Base-by-base conservation (phyloP, 2,329 filamentous ascomycete species). In the Annulohypoxylon truncatum region DNA sequence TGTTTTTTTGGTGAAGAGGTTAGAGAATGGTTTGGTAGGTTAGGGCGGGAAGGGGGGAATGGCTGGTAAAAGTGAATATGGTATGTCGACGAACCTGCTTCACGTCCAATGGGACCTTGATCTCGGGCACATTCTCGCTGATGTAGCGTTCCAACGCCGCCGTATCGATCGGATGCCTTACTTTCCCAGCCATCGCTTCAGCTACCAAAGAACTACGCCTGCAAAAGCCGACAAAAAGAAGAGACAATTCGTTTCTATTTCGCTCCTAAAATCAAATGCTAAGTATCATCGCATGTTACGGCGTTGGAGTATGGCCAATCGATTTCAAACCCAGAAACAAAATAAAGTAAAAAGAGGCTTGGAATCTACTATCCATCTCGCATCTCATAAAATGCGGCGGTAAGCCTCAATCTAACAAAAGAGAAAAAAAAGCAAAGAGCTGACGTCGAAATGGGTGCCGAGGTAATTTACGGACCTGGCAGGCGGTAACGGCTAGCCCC, bases 91-190 rank as follows among this genome's bases (percentile, higher is more conserved):
- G 64, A 81, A 94, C 94, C 87, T 97, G 95, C 82, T 97, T 96
- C 71, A 98, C 83, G 47, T 94, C 90, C 70, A 98, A 82, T 0
- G 96, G 96, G 12, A 89, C 86, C 80, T 91, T 88, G 77, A 99
- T 94, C 75, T 90, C 86, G 2, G 93, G 93, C n/a, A 97, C 92
- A 81, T 94, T 86, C 67, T 87, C 80, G 58, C 86, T 82, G 71
- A 99, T 86, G 80, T 94, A 99, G 69, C 84, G 85, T 82, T 95
- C 91, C 59, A 99, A 84, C 13, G 92, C 89, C 75, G 86, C 82
- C 74, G 95, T 81, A 77, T 98, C 92, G 77, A 99, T 96, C 44
- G 93, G 92, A 78, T 99, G 96, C 78, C 96, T 90, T 63, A 99
- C 90, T 69, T 85, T 85, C 73, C 95, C 95, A 56, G 96, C 95